Base-by-base conservation (phyloP, 257 asterid genomes). In the Penstemon barbatus region DNA sequence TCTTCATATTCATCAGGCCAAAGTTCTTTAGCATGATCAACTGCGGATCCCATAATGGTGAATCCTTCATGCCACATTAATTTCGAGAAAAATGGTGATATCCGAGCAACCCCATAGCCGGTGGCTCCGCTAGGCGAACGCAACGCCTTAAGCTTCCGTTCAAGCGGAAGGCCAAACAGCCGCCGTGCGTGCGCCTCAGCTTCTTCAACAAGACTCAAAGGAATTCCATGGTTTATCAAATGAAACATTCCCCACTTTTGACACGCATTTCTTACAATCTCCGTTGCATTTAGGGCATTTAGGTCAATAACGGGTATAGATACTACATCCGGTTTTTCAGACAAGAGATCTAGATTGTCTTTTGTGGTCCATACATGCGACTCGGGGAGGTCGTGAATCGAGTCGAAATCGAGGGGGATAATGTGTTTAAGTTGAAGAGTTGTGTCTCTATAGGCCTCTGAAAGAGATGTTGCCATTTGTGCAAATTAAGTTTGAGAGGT, bases 31-130 rank as follows among this genome's bases (percentile, higher is more conserved):
- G 95, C 98, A 77, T 92, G 95, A 50, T 78, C 81, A 43, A 59
- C 69, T 0, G 95, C 77, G 5, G 96, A 92, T 25, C 94, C 95
- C 74, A 82, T 80, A 62, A 89, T 81, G 40, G 96, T 87, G 74
- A 92, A 92, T 38, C 98, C 97, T 64, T 92, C 98, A 62, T 92
- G 96, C 98, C 97, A 92, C 95, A 92, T 83, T 13, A 58, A 43
- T 78, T 87, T 86, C 0, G 81, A 0, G 54, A 89, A 89, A 63
- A 84, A 89, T 0, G 89, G 87, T 2, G 94, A 71, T 42, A 92
- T 86, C 48, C 91, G 79, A 43, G 98, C 87, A 63, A 74, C 69
- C 8, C 98, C 98, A 10, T 89, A 92, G 10, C 98, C 97, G 38
- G 97, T 79, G 72, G 81, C 85, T 8, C 95, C 91, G 25, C 57